These are phyloP conservation scores for Kappamyces sp. DNA, from an alignment of 192 early-diverging fungal genomes.

Conservation along the genomic window DNA sequence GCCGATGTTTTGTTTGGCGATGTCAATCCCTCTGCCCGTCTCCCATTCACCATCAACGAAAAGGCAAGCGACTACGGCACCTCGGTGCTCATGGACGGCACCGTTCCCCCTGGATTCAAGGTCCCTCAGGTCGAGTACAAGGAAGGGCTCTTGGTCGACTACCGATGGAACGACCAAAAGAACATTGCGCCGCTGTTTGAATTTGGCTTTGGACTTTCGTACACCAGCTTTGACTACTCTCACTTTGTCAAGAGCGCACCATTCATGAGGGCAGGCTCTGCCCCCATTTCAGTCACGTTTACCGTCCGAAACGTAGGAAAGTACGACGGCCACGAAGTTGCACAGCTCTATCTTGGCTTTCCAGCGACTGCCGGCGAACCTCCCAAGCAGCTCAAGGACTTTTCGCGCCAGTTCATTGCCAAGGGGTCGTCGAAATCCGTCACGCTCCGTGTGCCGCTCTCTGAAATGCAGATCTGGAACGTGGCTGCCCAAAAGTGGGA, in stretches of 20 bases:
- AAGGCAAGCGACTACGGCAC: slow-evolving; percentile 35
- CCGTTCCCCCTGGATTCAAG: background rate
- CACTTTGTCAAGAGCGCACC: slow-evolving; percentile 12
- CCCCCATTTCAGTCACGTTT: slow-evolving; percentile 23
- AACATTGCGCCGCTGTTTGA: slow-evolving; percentile 41
- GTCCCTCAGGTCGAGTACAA: slow-evolving; percentile 34
- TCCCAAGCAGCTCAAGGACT: slow-evolving; percentile 29
- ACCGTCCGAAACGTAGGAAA: slow-evolving; percentile 32
- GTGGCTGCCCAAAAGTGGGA: slow-evolving; percentile 33
- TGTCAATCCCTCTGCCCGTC: slow-evolving; percentile 57
- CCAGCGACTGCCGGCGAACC: slow-evolving; percentile 25
- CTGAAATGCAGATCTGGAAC: slow-evolving; percentile 44
- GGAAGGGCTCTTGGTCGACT: slow-evolving; percentile 52
- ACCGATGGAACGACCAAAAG: slow-evolving; percentile 42
- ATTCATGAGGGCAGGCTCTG: background rate
- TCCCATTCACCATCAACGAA: slow-evolving; percentile 58
- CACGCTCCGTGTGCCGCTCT: slow-evolving; percentile 26
- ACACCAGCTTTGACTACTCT: slow-evolving; percentile 51
- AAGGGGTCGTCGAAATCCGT: slow-evolving; percentile 37
- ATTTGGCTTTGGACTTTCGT: slow-evolving; percentile 63
- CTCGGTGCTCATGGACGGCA: slow-evolving; percentile 19
- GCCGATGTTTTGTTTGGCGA: slow-evolving; percentile 64
- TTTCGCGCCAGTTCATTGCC: slow-evolving; percentile 33
- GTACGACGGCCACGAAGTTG: slow-evolving; percentile 33
- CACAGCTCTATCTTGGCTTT: slow-evolving; percentile 36